phyloP scores from a whole-genome alignment of 75 land plant genomes.

The Isoetes taiwanensis region DNA sequence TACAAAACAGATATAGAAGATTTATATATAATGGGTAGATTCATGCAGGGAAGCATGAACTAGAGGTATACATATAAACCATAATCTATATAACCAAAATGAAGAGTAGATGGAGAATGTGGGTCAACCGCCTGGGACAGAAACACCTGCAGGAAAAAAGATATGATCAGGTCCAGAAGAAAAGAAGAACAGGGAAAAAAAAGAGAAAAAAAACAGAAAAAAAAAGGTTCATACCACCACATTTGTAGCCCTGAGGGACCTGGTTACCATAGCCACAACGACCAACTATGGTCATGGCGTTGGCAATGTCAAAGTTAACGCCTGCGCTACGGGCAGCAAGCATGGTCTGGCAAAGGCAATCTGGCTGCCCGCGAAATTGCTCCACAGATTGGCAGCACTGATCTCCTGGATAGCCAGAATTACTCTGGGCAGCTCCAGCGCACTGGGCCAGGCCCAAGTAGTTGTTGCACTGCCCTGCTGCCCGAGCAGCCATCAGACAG shows the following conservation, averaged over 20 bases:
- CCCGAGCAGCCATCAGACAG: too few species aligned
- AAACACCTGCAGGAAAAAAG: too few species aligned
- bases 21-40: too few species aligned
- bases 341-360: slow-evolving; percentile 2
- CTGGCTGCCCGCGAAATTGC: background rate
- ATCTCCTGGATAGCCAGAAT: background rate
- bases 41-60: too few species aligned
- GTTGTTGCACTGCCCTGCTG: slow-evolving; percentile 2
- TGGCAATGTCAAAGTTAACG: background rate
- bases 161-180: too few species aligned
- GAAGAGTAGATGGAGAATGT: too few species aligned
- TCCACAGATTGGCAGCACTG: background rate
- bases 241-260: background rate
- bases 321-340: background rate
- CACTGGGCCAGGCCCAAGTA: background rate
- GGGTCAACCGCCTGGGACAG: too few species aligned
- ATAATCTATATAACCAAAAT: too few species aligned
- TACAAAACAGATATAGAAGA: too few species aligned
- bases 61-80: too few species aligned
- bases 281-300: background rate
- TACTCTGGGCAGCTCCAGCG: background rate
- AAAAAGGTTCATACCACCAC: background rate
- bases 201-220: background rate
- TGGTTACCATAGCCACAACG: slow-evolving; percentile 2
- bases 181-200: too few species aligned